Conservation (phyloP, 179 eudicot genomes). For the Patellifolia procumbens region DNA sequence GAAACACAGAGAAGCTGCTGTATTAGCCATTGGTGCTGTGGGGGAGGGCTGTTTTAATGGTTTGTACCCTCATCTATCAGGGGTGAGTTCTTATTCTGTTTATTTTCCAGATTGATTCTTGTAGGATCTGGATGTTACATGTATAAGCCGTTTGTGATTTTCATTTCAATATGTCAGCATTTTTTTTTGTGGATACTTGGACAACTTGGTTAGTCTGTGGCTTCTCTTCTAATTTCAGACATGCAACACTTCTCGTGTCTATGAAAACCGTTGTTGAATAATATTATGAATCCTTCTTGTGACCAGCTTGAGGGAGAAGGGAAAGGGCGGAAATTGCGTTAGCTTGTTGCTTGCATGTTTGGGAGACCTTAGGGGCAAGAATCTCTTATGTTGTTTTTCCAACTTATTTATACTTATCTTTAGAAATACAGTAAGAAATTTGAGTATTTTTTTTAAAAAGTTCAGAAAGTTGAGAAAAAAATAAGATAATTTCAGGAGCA, state of each 20-base stretch:
- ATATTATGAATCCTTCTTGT: background rate
- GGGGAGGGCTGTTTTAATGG: slow-evolving; percentile 96
- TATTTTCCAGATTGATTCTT: background rate
- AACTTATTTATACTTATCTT: too few relatives aligned
- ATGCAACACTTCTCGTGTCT: background rate
- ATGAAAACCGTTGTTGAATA: background rate
- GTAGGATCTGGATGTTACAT: background rate
- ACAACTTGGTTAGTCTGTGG: background rate
- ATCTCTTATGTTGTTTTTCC: background rate
- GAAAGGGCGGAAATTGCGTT: background rate
- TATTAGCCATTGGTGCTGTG: slow-evolving; percentile 96
- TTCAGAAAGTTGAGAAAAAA: too few relatives aligned
- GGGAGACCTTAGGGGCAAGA: background rate
- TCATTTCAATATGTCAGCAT: background rate
- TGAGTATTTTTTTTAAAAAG: too few relatives aligned
- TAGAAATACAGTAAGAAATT: too few relatives aligned
- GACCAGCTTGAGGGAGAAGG: background rate
- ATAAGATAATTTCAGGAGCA: too few relatives aligned
- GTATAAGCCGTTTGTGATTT: background rate
- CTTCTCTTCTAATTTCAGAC: background rate
- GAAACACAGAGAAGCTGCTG: slow-evolving; percentile 99
- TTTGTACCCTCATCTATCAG: slow-evolving; percentile 81
- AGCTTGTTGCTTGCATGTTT: background rate
- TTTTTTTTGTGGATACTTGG: background rate
- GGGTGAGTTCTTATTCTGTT: slow-evolving; percentile 46